A percentile compares a stretch with the other conserved stretches of the same genome.
Evolutionary conservation across 2,329 filamentous ascomycete genomes (phyloP).

Genomic region (Sporothrix mexicana): DNA sequence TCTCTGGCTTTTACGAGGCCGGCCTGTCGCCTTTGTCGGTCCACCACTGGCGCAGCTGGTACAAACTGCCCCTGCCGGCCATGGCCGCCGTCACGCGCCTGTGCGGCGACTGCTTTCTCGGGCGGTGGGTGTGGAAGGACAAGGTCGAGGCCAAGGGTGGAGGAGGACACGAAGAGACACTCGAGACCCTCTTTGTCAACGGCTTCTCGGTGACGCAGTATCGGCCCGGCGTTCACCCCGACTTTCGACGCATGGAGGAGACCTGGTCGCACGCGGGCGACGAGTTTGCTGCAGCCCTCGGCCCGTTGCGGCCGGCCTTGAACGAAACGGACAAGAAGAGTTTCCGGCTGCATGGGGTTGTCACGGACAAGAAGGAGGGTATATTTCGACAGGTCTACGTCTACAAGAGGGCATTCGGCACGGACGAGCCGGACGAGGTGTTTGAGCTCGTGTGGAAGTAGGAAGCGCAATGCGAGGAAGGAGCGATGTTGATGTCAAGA

Average conservation of each 20-base stretch:
- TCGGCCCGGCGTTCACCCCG: conserved; percentile 46
- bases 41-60: conserved; percentile 70
- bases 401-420: conserved; percentile 48
- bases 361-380: conserved; percentile 47
- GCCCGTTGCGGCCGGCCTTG: conserved; percentile 53
- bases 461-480: not conserved
- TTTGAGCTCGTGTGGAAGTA: conserved; percentile 55
- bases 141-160: too few relatives aligned
- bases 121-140: conserved; percentile 55
- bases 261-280: conserved; percentile 58
- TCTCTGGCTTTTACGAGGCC: conserved; percentile 65
- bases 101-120: conserved; percentile 66
- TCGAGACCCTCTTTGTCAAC: conserved; percentile 60
- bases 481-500: not conserved
- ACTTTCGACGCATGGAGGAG: conserved; percentile 56
- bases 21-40: conserved; percentile 60
- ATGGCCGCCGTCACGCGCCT: conserved; percentile 56
- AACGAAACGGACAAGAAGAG: conserved; percentile 55
- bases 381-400: conserved; percentile 62
- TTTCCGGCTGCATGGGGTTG: conserved; percentile 55
- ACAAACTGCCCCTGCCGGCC: conserved; percentile 55
- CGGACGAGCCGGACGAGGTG: conserved; percentile 54
- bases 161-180: conserved; percentile 46
- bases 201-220: conserved; percentile 64
- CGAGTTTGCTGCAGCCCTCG: conserved; percentile 60